Evolutionary conservation across 2,329 filamentous ascomycete species (phyloP), one percentile per base, ranked within the genome.

Genomic region (Polytolypa hystricis): DNA sequence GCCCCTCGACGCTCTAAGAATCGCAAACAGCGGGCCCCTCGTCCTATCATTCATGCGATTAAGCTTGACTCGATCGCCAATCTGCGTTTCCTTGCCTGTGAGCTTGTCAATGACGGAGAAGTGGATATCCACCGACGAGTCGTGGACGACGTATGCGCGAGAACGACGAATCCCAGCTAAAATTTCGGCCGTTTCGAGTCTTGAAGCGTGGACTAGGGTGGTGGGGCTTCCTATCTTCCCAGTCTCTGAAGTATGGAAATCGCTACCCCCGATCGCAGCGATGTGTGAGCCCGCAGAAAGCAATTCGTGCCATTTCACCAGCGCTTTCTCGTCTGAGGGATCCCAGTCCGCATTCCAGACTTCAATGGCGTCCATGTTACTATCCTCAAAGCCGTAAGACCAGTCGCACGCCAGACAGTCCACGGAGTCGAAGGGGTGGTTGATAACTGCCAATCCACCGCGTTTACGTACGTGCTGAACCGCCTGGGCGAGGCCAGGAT

Each of bases 361-460:
- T 23, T 48, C 46, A 3, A 48, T 39, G 4, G 43, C 45, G 12
- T 48, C 45, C 27, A 47, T 45, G 29, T 43, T 42, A n/a, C 46
- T 42, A 38, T 43, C 47, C n/a, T 42, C 41, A 29, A 45, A 37
- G 3, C 41, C 37, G n/a, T n/a, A n/a, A n/a, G n/a, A n/a, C 46
- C 46, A 46, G 30, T 47, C 42, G 40, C 46, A 48, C 5, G 41
- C 41, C 5, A 39, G 39, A 17, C 46, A 48, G 15, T 34, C 37
- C 18, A 31, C 19, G 8, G 8, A 26, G 27, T 11, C 17, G 38
- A 47, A 47, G 8, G 46, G 46, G 30, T 48, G 46, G 31, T 48
- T 48, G 25, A 47, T 29, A 6, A 39, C 38, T 2, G 43, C 39
- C 28, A 48, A 35, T 3, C 42, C 45, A 15, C 43, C 45, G 9